phyloP scores from a whole-genome alignment of 257 asterid genomes.

The Orobanche coerulescens region DNA sequence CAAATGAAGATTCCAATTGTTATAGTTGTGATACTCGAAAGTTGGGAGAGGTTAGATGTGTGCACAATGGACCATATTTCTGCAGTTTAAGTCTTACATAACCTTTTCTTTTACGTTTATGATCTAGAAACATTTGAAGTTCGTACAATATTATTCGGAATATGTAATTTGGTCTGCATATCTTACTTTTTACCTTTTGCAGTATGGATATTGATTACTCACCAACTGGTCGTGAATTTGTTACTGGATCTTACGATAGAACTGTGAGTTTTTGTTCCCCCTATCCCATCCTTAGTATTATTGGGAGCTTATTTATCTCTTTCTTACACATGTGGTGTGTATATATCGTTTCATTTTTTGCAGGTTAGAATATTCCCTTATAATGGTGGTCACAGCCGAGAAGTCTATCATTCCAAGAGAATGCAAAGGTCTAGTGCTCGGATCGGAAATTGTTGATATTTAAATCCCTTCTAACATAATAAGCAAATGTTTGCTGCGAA shows the following conservation, averaged over 20 bases:
- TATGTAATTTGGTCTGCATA: slow-evolving; percentile 1
- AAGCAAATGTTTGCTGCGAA: background rate
- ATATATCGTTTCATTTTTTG: slow-evolving; percentile 13
- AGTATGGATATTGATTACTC: slow-evolving; percentile 98
- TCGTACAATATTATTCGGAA: slow-evolving; percentile 1
- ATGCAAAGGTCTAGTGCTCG: slow-evolving; percentile 75
- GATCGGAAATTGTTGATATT: background rate
- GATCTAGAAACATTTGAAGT: background rate
- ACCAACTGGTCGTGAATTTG: slow-evolving; percentile 98
- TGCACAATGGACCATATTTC: slow-evolving; percentile 91
- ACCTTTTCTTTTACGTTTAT: slow-evolving; percentile 10
- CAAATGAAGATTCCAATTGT: slow-evolving; percentile 91
- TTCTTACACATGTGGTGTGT: background rate
- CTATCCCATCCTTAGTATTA: background rate
- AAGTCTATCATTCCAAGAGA: slow-evolving; percentile 89
- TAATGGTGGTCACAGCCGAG: slow-evolving; percentile 97
- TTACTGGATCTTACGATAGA: slow-evolving; percentile 95
- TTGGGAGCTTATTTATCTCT: background rate
- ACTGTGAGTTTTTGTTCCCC: slow-evolving; percentile 55
- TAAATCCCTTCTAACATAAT: background rate
- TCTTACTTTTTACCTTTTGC: slow-evolving; percentile 24
- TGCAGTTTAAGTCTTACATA: slow-evolving; percentile 59
- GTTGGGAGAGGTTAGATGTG: slow-evolving; percentile 73
- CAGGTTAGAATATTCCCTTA: slow-evolving; percentile 88
- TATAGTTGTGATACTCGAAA: slow-evolving; percentile 86